Evolutionary conservation across 2,329 filamentous ascomycete genomes (phyloP), one percentile per base, ranked within the genome.

Genomic region (Tricladium varicosporioides): DNA sequence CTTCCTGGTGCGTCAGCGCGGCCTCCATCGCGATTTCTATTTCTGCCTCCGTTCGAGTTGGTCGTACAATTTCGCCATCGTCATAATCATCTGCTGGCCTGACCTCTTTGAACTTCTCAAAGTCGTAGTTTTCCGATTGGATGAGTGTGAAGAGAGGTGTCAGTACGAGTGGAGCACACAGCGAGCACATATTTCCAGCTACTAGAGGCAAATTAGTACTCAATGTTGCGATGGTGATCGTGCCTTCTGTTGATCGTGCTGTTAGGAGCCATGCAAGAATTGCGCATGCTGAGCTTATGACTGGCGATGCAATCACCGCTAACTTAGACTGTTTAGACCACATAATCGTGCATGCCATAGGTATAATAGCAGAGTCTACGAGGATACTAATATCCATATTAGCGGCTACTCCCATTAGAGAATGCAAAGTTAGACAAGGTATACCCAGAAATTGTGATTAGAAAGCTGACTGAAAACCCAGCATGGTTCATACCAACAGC

Each of bases 401-500:
- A 40, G 36, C 36, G 36, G 11, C 5, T 40, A 8, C 36, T 40
- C n/a, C 36, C 2, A 13, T 4, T 4, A 11, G 36, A 3, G 11
- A 40, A 11, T 10, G 11, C 10, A 13, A 10, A 40, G 2, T 40
- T 40, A 40, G 36, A 40, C 7, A 3, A 27, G 7, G 7, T 7
- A 27, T 4, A 27, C 4, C 57, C 57, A 42, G 43, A 51, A 8
- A 52, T 48, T 7, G 56, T 59, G 63, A 61, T 60, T 14, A 66
- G 56, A 33, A 76, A 80, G 48, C 74, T 78, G 69, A 78, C 77
- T 43, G 77, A 75, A 2, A 76, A 76, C 2, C 77, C 76, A 22
- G 74, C 77, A 57, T 79, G 78, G 54, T 79, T 73, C 13, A 80
- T 67, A 16, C 74, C 75, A 36, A 78, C 72, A 1, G 78, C 74